Base-by-base conservation (phyloP, 1,139 yeast genomes). In the Hanseniaspora sp. region DNA sequence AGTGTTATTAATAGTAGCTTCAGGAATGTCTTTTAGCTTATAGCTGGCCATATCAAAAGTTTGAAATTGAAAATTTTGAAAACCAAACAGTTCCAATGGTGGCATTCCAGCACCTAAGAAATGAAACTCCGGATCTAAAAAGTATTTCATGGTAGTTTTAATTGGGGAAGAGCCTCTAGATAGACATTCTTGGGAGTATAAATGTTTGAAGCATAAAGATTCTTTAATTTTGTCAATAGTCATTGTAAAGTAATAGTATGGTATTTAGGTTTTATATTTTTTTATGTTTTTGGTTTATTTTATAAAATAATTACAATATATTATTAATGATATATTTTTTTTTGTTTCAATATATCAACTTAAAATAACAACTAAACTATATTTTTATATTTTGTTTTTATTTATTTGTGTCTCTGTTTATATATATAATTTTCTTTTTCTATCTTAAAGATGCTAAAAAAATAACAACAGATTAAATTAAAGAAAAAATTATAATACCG, bases 91-190 rank as follows among this genome's bases (percentile, higher is more conserved):
- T 59, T 80, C 84, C 2, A 92, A 71, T 59, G 77, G 79, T 7
- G 95, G 95, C 61, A 86, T 78, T 0, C 95, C 95, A 54, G 95
- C 95, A 47, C 95, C 95, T 57, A 86, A 77, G 62, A 84, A 84
- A 48, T 86, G 78, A 66, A 86, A 74, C 39, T 79, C 77, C 34
- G 90, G 90, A 57, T 75, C 71, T 42, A 72, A 71, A 63, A 72
- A 81, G 72, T 83, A 83, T 64, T 76, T 77, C 74, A 84, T 82
- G 2, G 90, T 88, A 47, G 75, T 70, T 70, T 86, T 86, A 65
- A 86, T 75, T 9, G 83, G 79, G 11, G 94, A 83, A 38, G 79
- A 75, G 54, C 74, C 71, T 67, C 95, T 80, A 33, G 80, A 68
- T 59, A 72, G 72, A 46, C 94, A 78, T 69, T 86, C 95, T 9